A percentile compares a stretch with the other conserved stretches of the same genome.
Evolutionary conservation across 202 grass and related monocot genomes (phyloP).

Genomic region (Elaeis oleifera): DNA sequence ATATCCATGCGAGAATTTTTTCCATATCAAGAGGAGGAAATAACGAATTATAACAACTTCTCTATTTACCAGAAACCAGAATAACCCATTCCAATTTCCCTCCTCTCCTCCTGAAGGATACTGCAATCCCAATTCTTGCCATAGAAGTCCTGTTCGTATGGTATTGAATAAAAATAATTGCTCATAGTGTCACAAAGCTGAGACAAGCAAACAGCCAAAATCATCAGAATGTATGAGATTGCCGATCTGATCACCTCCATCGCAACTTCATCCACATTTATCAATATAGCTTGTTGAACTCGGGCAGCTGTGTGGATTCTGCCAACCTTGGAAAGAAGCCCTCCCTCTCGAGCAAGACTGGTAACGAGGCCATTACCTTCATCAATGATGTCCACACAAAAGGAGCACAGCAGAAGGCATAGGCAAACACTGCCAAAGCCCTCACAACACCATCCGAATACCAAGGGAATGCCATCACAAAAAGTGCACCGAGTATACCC

Average conservation of each 20-base stretch:
- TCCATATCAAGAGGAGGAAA: constrained; percentile 6
- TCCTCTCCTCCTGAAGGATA: neutral
- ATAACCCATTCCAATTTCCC: constrained; percentile 14
- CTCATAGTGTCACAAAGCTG: constrained; percentile 19
- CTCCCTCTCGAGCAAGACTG: constrained; percentile 60
- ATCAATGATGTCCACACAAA: constrained; percentile 61
- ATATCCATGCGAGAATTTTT: too few relatives aligned
- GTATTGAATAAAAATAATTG: constrained; percentile 25
- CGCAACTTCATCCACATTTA: neutral
- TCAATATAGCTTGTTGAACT: constrained; percentile 88
- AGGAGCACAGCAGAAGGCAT: constrained; percentile 51
- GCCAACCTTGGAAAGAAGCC: constrained; percentile 55
- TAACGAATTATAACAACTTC: constrained; percentile 25
- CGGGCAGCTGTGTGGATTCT: constrained; percentile 49
- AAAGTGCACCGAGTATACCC: constrained; percentile 41
- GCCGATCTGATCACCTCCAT: constrained; percentile 25
- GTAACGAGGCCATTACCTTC: constrained; percentile 52
- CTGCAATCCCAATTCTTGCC: neutral
- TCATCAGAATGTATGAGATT: constrained; percentile 36
- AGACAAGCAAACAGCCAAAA: constrained; percentile 21
- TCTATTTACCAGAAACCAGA: constrained; percentile 1
- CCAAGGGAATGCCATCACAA: constrained; percentile 87
- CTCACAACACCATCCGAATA: constrained; percentile 63
- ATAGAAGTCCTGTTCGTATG: constrained; percentile 18
- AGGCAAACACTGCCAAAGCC: constrained; percentile 51